A percentile compares a stretch with the other conserved stretches of the same genome.
Conservation (phyloP, 148 eudicot species). For the Persicaria tinctoria region DNA sequence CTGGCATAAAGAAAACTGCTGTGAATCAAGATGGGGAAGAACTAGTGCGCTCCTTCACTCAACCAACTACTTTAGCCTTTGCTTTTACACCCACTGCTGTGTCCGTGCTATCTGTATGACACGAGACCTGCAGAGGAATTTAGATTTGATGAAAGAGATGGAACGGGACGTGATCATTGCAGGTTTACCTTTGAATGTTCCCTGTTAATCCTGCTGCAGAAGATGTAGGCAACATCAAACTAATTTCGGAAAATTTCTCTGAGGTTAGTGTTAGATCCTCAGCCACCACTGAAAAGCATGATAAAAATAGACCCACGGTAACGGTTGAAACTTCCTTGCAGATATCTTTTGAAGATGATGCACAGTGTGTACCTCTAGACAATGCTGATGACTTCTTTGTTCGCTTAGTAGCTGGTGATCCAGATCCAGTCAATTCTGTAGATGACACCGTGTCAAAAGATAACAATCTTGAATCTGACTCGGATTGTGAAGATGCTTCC, state of each 20-base stretch:
- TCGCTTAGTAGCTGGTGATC: slow-evolving; percentile 54
- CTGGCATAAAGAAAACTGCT: neutral
- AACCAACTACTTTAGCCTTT: slow-evolving; percentile 22
- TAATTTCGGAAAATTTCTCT: neutral
- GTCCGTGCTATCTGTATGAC: slow-evolving; percentile 44
- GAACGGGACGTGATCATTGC: slow-evolving; percentile 35
- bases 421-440: slow-evolving; percentile 23
- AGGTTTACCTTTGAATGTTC: slow-evolving; percentile 17
- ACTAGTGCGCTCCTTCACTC: slow-evolving; percentile 25
- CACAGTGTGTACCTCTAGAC: slow-evolving; percentile 24
- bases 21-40: slow-evolving; percentile 19
- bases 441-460: slow-evolving; percentile 21
- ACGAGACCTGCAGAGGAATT: slow-evolving; percentile 81
- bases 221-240: neutral
- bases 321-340: slow-evolving; percentile 34
- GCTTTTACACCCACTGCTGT: slow-evolving; percentile 24
- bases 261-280: slow-evolving; percentile 16
- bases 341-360: slow-evolving; percentile 62
- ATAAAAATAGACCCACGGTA: slow-evolving; percentile 19
- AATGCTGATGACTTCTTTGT: slow-evolving; percentile 69
- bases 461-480: slow-evolving; percentile 27
- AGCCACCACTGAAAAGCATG: slow-evolving; percentile 15
- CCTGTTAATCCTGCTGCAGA: slow-evolving; percentile 16
- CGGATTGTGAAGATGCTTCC: slow-evolving; percentile 44
- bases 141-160: slow-evolving; percentile 76